Base-by-base conservation (phyloP, 164 flowering plant species). In the Malania oleifera region DNA sequence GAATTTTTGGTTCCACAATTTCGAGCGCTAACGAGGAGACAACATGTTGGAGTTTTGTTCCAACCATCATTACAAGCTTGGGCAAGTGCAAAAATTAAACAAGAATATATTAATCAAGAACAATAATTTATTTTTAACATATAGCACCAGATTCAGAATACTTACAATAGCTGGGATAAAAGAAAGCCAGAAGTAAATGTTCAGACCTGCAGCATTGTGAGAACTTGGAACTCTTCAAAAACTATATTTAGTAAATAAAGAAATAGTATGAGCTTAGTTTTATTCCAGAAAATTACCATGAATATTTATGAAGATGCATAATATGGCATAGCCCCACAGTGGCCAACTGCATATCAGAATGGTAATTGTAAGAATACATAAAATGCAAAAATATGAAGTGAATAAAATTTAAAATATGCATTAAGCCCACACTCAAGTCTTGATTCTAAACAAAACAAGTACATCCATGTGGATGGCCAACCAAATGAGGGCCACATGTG, bases 121-220 rank as follows among this genome's bases (percentile, higher is more conserved):
- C 23, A 24, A 20, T 24, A 25, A 12, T 20, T 26, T 19, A 2
- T 28, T 17, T 11, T 12, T 27, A 46, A 1, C 28, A 19, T 20
- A 22, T 13, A 23, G 37, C 29, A 45, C 22, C 48, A 48, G 23
- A 54, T 29, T 39, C 25, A 46, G 20, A 27, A 35, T 54, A 59
- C 95, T 83, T 77, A 93, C 98, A 71, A 83, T 76, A 53, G 78
- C 95, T 70, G 97, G 98, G 51, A 89, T 76, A 72, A 93, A 93
- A 29, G 97, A 93, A 19, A 93, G 81, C 97, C 98, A 93, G 70
- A 93, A 93, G 81, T 93, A 93, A 17, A 84, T 72, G 64, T 93
- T 82, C 50, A 86, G 67, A 43, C 98, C 98, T 92, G 90, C 27
- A 75, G 37, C 54, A 61, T 14, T 54, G 51, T n/a, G 58, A 54